Evolutionary conservation across 495 filamentous ascomycete species (phyloP).

Genomic region (Penicillium fimorum): DNA sequence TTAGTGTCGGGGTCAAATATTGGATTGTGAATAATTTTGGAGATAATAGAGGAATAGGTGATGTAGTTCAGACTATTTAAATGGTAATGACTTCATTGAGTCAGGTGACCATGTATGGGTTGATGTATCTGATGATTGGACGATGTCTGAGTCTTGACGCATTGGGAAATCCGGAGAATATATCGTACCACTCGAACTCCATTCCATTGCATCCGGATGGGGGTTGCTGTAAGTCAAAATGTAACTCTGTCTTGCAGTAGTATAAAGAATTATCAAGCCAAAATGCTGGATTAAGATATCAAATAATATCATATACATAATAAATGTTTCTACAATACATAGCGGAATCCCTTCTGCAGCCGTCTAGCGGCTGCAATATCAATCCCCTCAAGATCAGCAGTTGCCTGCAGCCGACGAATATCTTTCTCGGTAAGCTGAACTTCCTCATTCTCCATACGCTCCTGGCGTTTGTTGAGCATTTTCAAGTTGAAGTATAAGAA

Average conservation of each 20-base stretch:
- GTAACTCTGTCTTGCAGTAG: too few relatives aligned
- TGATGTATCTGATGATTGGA: slow-evolving; percentile 1
- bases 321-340: slow-evolving; percentile 29
- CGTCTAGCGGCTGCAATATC: slow-evolving; percentile 45
- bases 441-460: slow-evolving; percentile 45
- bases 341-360: slow-evolving; percentile 51
- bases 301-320: not conserved
- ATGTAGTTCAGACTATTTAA: not conserved
- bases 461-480: slow-evolving; percentile 45
- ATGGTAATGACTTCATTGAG: not conserved
- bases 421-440: slow-evolving; percentile 42
- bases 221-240: too few relatives aligned
- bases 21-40: not conserved
- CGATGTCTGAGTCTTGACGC: too few relatives aligned
- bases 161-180: too few relatives aligned
- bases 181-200: not conserved
- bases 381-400: slow-evolving; percentile 49
- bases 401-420: slow-evolving; percentile 40
- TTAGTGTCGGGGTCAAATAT: not conserved
- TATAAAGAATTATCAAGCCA: not conserved
- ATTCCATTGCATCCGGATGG: not conserved
- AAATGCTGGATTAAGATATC: not conserved
- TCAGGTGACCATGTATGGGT: slow-evolving; percentile 4
- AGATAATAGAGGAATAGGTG: not conserved
- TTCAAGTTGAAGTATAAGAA: slow-evolving; percentile 46